Percentiles rank a stretch among this genome's conserved stretches.
Evolutionary conservation across 2,329 filamentous ascomycete species (phyloP).

Genomic region (Kalmusia sp.): DNA sequence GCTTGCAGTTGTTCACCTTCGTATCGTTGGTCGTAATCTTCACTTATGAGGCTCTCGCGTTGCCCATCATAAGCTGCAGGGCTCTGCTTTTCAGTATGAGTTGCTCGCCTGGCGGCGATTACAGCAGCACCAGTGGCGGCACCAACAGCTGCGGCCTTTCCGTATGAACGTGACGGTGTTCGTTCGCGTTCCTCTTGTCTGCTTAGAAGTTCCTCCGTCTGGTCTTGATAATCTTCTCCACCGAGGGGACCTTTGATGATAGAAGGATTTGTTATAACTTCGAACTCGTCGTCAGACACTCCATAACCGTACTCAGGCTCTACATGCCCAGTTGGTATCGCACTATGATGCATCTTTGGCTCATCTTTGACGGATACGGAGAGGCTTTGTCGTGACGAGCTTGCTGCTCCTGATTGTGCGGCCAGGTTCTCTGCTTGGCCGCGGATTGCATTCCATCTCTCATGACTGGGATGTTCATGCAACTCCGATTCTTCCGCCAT

Average conservation of each 20-base stretch:
- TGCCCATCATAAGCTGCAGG: slow-evolving; percentile 33
- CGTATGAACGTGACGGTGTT: slow-evolving; percentile 38
- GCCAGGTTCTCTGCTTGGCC: slow-evolving; percentile 50
- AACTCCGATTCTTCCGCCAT: slow-evolving; percentile 29
- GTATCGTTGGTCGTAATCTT: slow-evolving; percentile 44
- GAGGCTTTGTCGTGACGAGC: slow-evolving; percentile 63
- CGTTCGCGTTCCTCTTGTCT: slow-evolving; percentile 44
- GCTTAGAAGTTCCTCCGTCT: slow-evolving; percentile 43
- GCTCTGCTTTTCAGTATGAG: slow-evolving; percentile 39
- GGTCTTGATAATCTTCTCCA: slow-evolving; percentile 56
- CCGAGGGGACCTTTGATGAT: slow-evolving; percentile 77
- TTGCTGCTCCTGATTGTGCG: slow-evolving; percentile 40
- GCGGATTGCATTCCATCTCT: slow-evolving; percentile 49
- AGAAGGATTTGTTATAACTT: slow-evolving; percentile 85
- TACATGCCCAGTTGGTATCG: slow-evolving; percentile 72
- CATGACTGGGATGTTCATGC: slow-evolving; percentile 35
- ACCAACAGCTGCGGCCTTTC: slow-evolving; percentile 46
- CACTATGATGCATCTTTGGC: slow-evolving; percentile 71
- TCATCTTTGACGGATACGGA: slow-evolving; percentile 54
- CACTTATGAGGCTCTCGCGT: slow-evolving; percentile 47
- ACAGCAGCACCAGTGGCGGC: slow-evolving; percentile 62
- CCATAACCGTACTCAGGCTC: slow-evolving; percentile 79
- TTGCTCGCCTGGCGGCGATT: slow-evolving; percentile 61
- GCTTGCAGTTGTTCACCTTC: slow-evolving; percentile 43
- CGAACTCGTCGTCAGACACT: slow-evolving; percentile 60